Conservation (phyloP, 495 filamentous ascomycete species). For the Penicillium soppii region DNA sequence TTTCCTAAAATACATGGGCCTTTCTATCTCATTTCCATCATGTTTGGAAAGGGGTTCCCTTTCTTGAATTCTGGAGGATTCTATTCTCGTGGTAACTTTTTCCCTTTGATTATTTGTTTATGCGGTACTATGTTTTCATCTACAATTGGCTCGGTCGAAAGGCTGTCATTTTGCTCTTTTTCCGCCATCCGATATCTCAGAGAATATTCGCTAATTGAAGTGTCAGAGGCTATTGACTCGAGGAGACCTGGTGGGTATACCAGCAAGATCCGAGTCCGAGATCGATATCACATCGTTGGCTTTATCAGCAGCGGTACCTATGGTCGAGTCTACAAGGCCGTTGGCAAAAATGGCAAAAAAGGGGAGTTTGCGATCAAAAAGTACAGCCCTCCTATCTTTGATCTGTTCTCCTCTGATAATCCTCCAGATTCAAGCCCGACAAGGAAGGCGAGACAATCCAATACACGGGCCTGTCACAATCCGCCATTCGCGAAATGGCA, state of each 20-base stretch:
- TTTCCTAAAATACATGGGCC: no score
- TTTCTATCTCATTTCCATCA: slow-evolving; percentile 31
- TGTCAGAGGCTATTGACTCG: slow-evolving; percentile 37
- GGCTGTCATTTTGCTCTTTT: slow-evolving; percentile 11
- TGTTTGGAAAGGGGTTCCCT: slow-evolving; percentile 45
- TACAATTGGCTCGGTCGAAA: slow-evolving; percentile 14
- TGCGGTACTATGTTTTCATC: slow-evolving; percentile 14
- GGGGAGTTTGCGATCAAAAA: slow-evolving; percentile 96
- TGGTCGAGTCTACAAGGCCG: slow-evolving; percentile 95
- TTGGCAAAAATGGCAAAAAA: slow-evolving; percentile 70
- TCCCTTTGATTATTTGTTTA: slow-evolving; percentile 22
- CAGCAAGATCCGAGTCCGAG: slow-evolving; percentile 84
- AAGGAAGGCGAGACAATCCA: slow-evolving; percentile 94
- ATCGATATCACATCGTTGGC: slow-evolving; percentile 91
- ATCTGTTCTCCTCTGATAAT: slow-evolving; percentile 17
- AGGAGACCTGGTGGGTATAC: slow-evolving; percentile 60
- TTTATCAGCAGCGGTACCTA: slow-evolving; percentile 99
- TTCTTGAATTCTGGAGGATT: slow-evolving; percentile 45
- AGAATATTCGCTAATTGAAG: slow-evolving; percentile 6
- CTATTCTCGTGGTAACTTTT: slow-evolving; percentile 51
- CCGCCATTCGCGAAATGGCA: slow-evolving; percentile 97
- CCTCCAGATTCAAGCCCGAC: slow-evolving; percentile 88
- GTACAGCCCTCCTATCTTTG: slow-evolving; percentile 29
- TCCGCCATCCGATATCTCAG: slow-evolving; percentile 1
- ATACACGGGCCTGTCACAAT: slow-evolving; percentile 97